Percentiles rank a stretch among this genome's conserved stretches.
These are phyloP conservation scores for Ophiostoma novo-ulmi DNA, from an alignment of 2,329 filamentous ascomycete genomes.

Conservation along the genomic window DNA sequence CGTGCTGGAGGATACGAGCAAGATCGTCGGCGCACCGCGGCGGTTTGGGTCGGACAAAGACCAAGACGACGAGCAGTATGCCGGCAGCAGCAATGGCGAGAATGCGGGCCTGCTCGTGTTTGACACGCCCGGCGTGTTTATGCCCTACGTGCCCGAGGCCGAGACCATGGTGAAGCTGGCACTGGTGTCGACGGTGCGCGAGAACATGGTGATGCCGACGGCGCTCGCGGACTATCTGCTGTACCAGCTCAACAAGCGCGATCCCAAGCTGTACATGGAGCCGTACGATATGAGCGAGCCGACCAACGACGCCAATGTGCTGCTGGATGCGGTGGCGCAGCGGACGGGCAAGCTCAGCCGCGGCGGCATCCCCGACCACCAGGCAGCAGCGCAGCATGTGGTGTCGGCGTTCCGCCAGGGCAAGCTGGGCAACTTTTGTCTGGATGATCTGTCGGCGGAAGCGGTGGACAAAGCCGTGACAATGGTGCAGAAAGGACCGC, in stretches of 20 bases:
- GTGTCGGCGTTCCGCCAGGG: constrained; percentile 79
- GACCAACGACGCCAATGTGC: constrained; percentile 75
- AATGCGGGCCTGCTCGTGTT: constrained; percentile 71
- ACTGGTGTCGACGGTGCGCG: constrained; percentile 83
- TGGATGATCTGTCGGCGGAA: constrained; percentile 68
- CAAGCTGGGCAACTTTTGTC: constrained; percentile 65
- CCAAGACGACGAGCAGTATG: not conserved
- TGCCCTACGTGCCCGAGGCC: constrained; percentile 80
- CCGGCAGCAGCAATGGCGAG: constrained; percentile 28
- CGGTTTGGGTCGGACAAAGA: not conserved
- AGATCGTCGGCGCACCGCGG: not conserved
- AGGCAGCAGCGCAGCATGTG: constrained; percentile 72
- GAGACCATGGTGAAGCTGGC: constrained; percentile 95
- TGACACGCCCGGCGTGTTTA: constrained; percentile 92
- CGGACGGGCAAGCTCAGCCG: constrained; percentile 71
- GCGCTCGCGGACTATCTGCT: constrained; percentile 87
- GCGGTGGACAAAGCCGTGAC: constrained; percentile 48
- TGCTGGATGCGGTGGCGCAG: constrained; percentile 65
- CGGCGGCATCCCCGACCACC: constrained; percentile 64
- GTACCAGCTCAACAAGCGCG: constrained; percentile 68
- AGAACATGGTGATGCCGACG: constrained; percentile 71
- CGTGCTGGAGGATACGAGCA: constrained; percentile 46
- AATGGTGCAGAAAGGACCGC: constrained; percentile 41
- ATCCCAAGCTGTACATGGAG: constrained; percentile 54
- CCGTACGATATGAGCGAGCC: constrained; percentile 53